Percentiles rank a stretch among this genome's conserved stretches.
Conservation (phyloP, 768 basidiomycete species). For the Tubosaeta sp. region DNA sequence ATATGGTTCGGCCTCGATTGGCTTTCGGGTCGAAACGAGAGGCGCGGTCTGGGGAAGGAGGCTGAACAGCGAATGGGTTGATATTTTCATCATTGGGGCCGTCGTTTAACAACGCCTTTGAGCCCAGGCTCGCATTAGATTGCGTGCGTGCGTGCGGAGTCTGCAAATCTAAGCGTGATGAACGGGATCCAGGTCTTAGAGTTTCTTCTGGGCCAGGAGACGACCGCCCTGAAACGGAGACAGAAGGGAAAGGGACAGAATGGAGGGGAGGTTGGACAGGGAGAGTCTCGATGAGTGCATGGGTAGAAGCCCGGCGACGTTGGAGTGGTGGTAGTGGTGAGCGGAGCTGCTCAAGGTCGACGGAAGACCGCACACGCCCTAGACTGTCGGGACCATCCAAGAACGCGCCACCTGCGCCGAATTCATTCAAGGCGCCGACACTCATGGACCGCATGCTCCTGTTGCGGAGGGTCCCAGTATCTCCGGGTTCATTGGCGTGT, state of each 20-base stretch:
- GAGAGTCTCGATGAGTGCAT: constrained; percentile 44
- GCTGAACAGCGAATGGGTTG: constrained; percentile 34
- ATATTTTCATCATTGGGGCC: constrained; percentile 29
- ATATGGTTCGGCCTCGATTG: constrained; percentile 35
- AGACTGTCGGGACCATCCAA: constrained; percentile 34
- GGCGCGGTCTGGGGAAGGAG: constrained; percentile 36
- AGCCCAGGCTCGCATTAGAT: constrained; percentile 51
- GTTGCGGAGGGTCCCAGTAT: constrained; percentile 37
- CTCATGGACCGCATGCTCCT: constrained; percentile 61
- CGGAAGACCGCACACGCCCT: constrained; percentile 54
- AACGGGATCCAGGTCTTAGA: constrained; percentile 33
- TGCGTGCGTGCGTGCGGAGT: constrained; percentile 40
- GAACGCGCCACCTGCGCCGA: constrained; percentile 45
- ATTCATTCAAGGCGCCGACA: constrained; percentile 56
- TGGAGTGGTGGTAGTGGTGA: constrained; percentile 37
- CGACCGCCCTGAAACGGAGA: constrained; percentile 43
- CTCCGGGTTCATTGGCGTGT: constrained; percentile 34
- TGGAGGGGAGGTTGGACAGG: constrained; percentile 39
- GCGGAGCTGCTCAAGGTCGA: constrained; percentile 49
- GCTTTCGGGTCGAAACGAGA: constrained; percentile 45
- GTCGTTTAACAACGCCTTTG: constrained; percentile 41
- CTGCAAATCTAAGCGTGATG: constrained; percentile 31
- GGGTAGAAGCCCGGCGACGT: constrained; percentile 49
- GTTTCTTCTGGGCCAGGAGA: constrained; percentile 44
- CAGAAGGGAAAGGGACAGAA: constrained; percentile 63